These are phyloP conservation scores for Trichophyton verrucosum DNA, from an alignment of 2,329 filamentous ascomycete genomes.

Conservation along the genomic window DNA sequence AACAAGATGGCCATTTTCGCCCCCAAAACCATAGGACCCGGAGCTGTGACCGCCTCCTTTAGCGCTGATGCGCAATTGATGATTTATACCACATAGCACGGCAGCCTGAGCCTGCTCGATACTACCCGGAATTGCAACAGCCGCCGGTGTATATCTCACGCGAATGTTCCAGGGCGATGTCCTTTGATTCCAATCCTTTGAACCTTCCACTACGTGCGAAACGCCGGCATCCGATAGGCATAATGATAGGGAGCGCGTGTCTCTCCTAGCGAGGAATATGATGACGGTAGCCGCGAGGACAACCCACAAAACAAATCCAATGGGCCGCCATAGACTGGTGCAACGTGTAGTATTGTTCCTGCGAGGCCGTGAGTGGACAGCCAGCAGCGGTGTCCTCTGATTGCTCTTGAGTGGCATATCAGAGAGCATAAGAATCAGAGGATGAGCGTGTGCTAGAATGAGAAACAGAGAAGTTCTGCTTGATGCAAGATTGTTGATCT, in stretches of 20 bases:
- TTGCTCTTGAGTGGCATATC: not conserved
- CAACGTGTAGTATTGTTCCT: not conserved
- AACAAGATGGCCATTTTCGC: slow-evolving; percentile 16
- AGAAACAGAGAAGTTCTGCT: no score
- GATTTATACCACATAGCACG: slow-evolving; percentile 32
- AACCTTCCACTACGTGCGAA: not conserved
- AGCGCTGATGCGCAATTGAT: slow-evolving; percentile 36
- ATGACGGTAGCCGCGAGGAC: not conserved
- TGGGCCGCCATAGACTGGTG: not conserved
- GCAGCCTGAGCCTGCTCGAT: slow-evolving; percentile 31
- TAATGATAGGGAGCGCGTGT: not conserved
- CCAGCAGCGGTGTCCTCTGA: not conserved
- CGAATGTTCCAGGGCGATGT: slow-evolving; percentile 18
- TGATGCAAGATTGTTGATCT: no score
- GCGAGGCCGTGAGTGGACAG: not conserved
- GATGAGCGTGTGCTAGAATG: not conserved
- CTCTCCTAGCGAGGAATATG: not conserved
- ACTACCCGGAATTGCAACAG: slow-evolving; percentile 19
- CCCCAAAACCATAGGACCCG: slow-evolving; percentile 20
- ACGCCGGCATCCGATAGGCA: not conserved
- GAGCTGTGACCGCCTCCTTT: slow-evolving; percentile 42
- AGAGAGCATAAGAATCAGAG: not conserved
- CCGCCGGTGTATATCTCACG: slow-evolving; percentile 18
- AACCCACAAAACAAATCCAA: not conserved
- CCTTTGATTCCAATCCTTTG: not conserved